Base-by-base conservation (phyloP, 2,329 filamentous ascomycete species). In the Septoria linicola region DNA sequence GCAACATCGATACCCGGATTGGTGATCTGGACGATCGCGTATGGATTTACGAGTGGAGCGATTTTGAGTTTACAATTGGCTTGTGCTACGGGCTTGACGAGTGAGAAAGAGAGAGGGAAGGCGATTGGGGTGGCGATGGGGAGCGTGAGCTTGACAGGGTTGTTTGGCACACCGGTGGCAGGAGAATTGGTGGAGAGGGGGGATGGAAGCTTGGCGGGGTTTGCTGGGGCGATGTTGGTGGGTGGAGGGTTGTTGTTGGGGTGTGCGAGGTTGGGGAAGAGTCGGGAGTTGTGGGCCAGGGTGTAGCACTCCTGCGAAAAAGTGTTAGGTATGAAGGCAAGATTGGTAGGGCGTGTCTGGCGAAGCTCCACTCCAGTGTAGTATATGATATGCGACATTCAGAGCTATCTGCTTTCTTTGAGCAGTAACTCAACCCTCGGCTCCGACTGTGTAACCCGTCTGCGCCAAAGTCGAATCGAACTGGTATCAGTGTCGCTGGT, bases 11-110 rank as follows among this genome's bases (percentile, higher is more conserved):
- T 57, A 5, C 57, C 58, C 1, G 64, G 63, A 1, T 23, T 67
- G 8, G 40, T 63, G 1, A 41, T 64, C 7, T 65, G 61, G 61
- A 50, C 54, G 0, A 21, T 70, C 11, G 70, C 69, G 0, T 77
- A 76, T 56, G 75, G 75, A 0, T 77, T 78, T 16, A 43, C 37
- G 11, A 49, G 40, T 4, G 36, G 77, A 73, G 73, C 70, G 0
- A 73, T 78, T 23, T 55, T 78, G 20, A 74, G 72, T 41, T 64
- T 78, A 0, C 76, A 79, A 35, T 62, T 69, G 49, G 72, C 75
- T 0, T 78, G 75, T 51, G 74, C 72, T 0, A 70, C 70, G 0
- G 69, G 73, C 36, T 61, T 78, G 7, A 66, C 72, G 0, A 71
- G 66, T 0, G 64, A 65, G 1, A 55, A 67, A 3, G 71, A 67